phyloP scores from a whole-genome alignment of 257 asterid species.

The Plantago elongata region DNA sequence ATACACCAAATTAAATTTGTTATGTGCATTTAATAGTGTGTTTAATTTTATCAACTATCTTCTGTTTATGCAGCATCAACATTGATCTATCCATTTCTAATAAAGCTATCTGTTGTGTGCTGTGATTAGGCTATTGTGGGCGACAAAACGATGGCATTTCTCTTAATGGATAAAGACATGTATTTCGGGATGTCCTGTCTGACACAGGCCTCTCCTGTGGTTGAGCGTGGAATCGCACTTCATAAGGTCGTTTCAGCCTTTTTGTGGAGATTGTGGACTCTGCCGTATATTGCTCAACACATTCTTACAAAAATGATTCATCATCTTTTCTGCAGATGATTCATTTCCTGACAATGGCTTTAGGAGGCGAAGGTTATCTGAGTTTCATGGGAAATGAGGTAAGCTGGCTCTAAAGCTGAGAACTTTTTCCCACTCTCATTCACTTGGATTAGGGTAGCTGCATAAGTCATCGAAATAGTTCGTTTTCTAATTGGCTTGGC shows the following conservation, averaged over 20 bases:
- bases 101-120: constrained; percentile 22
- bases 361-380: constrained; percentile 98
- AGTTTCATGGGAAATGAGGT: constrained; percentile 99
- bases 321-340: constrained; percentile 64
- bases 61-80: constrained; percentile 8
- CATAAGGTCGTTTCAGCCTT: constrained; percentile 66
- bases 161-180: constrained; percentile 94
- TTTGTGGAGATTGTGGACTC: constrained; percentile 16
- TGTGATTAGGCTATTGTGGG: constrained; percentile 81
- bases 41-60: neutral
- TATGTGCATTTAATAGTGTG: constrained; percentile 4
- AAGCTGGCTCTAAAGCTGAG: constrained; percentile 16
- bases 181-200: constrained; percentile 92
- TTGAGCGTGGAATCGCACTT: constrained; percentile 89
- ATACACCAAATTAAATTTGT: neutral
- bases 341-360: constrained; percentile 87
- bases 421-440: neutral
- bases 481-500: constrained; percentile 6
- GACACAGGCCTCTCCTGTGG: constrained; percentile 69
- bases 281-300: constrained; percentile 13
- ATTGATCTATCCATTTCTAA: constrained; percentile 12
- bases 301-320: constrained; percentile 14
- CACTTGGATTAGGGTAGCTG: constrained; percentile 9
- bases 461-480: neutral
- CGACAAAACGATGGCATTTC: constrained; percentile 86